A percentile compares a stretch with the other conserved stretches of the same genome.
Evolutionary conservation across 163 green algal species (phyloP).

Genomic region (Prototheca cutis): DNA sequence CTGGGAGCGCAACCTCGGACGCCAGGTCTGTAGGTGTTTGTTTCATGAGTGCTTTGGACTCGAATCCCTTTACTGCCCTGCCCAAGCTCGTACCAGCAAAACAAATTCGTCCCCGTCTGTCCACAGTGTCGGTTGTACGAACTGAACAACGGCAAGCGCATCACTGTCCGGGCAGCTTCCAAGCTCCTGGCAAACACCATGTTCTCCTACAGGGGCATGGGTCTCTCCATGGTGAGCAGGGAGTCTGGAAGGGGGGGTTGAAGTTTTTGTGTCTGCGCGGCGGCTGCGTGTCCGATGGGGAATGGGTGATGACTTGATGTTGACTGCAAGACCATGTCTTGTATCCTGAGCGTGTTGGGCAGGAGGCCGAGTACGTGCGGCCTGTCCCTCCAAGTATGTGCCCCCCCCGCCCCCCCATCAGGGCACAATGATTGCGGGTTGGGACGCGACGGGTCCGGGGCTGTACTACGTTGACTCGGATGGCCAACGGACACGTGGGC

Average conservation of each 20-base stretch:
- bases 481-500: conserved; percentile 87
- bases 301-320: not conserved
- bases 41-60: too few species aligned
- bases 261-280: too few species aligned
- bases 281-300: too few species aligned
- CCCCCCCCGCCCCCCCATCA: conserved; percentile 30
- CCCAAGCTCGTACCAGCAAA: too few species aligned
- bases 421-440: conserved; percentile 97
- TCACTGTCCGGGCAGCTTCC: conserved; percentile 88
- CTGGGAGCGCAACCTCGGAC: conserved; percentile 93
- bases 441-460: conserved; percentile 73
- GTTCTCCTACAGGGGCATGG: conserved; percentile 94
- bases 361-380: too few species aligned
- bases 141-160: conserved; percentile 89
- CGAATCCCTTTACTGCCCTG: too few species aligned
- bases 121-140: conserved; percentile 92
- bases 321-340: too few species aligned
- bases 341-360: too few species aligned
- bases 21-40: too few species aligned
- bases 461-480: conserved; percentile 99
- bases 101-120: not conserved
- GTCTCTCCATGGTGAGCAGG: conserved; percentile 82
- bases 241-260: too few species aligned
- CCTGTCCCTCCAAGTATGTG: too few species aligned
- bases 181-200: conserved; percentile 98